Percentiles rank a stretch among this genome's conserved stretches.
phyloP scores from a whole-genome alignment of 495 filamentous ascomycete genomes.

The Cenococcum geophilum region DNA sequence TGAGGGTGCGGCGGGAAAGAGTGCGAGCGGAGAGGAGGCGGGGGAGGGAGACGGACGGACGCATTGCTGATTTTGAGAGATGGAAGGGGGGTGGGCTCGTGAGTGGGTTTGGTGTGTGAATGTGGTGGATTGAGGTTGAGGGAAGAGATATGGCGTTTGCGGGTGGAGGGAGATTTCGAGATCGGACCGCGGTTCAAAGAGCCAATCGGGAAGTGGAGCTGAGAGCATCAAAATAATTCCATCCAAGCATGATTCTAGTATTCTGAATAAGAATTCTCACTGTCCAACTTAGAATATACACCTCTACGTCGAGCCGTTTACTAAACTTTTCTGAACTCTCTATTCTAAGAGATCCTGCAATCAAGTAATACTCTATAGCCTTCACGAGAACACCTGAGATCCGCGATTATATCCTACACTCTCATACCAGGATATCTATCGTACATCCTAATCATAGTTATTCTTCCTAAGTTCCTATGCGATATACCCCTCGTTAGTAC shows the following conservation, averaged over 20 bases:
- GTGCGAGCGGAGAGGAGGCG: constrained; percentile 21
- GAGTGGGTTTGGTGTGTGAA: not conserved
- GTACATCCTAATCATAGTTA: not conserved
- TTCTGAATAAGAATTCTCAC: no score
- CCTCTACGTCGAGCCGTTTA: no score
- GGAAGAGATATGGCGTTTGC: not conserved
- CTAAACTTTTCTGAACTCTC: no score
- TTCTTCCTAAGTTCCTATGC: constrained; percentile 2
- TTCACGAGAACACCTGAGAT: not conserved
- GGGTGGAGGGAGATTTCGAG: not conserved
- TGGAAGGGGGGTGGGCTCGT: not conserved
- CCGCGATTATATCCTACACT: not conserved
- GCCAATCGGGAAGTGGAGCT: constrained; percentile 21
- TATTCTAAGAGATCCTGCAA: no score
- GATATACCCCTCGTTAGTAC: constrained; percentile 25
- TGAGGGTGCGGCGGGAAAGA: constrained; percentile 12
- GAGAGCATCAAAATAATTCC: no score
- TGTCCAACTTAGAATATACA: no score
- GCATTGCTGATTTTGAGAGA: not conserved
- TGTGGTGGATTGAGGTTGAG: not conserved
- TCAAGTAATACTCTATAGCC: not conserved
- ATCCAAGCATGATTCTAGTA: no score
- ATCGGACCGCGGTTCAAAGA: constrained; percentile 12
- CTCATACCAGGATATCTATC: not conserved
- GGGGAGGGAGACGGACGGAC: constrained; percentile 2